phyloP scores from a whole-genome alignment of 169 alveolate species.

The Plasmodium malariae region DNA sequence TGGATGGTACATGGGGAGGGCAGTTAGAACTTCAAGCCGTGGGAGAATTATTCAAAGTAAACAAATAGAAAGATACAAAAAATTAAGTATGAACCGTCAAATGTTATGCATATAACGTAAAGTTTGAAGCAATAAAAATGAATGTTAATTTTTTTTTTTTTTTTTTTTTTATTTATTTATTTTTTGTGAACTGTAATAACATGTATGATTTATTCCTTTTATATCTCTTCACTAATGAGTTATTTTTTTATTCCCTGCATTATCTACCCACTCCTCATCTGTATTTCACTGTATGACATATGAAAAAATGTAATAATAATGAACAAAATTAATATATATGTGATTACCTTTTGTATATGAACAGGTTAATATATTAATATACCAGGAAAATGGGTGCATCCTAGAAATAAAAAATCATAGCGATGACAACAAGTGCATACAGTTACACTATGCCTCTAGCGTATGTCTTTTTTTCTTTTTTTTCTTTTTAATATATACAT shows the following conservation, averaged over 20 bases:
- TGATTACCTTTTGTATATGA: neutral
- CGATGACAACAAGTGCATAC: constrained; percentile 62
- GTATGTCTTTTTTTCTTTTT: too few species aligned
- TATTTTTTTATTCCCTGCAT: neutral
- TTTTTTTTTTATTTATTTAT: neutral
- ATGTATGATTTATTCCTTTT: neutral
- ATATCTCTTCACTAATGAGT: neutral
- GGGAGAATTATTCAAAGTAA: constrained; percentile 51
- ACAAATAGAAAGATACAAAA: neutral
- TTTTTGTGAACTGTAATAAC: neutral
- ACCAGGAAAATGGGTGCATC: constrained; percentile 64
- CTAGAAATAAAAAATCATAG: constrained; percentile 56
- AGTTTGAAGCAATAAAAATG: too few species aligned
- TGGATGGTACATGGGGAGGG: constrained; percentile 71
- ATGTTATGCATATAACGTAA: neutral
- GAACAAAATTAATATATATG: neutral
- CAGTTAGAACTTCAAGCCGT: constrained; percentile 70
- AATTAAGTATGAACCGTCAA: neutral
- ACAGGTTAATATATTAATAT: constrained; percentile 55
- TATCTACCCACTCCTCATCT: neutral
- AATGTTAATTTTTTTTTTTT: too few species aligned
- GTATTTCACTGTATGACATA: neutral
- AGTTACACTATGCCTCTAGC: constrained; percentile 58
- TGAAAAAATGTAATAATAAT: neutral
- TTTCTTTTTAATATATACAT: too few species aligned